Conservation (phyloP, 2,329 filamentous ascomycete genomes). For the Botrytis cinerea region DNA sequence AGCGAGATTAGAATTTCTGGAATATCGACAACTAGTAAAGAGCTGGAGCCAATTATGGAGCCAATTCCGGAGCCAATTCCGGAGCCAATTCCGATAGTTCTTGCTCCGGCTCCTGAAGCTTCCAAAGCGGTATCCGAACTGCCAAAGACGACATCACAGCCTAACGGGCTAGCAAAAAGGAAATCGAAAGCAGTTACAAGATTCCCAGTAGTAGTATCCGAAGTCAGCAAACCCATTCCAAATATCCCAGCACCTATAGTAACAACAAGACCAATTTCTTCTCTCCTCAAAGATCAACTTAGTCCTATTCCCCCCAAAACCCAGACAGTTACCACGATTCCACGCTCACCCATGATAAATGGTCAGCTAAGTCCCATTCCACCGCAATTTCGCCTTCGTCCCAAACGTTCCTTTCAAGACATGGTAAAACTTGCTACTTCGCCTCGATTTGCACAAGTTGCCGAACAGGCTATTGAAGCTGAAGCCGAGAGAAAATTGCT, state of each 20-base stretch:
- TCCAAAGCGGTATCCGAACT: neutral
- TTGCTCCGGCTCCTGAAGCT: neutral
- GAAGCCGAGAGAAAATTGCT: constrained; percentile 24
- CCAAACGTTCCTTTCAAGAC: constrained; percentile 22
- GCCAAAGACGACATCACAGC: neutral
- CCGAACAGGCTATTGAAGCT: constrained; percentile 23
- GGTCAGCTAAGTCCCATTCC: constrained; percentile 3
- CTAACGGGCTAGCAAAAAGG: neutral
- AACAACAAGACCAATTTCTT: neutral
- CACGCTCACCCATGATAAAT: constrained; percentile 8
- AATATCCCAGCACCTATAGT: neutral
- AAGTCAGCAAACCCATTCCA: neutral
- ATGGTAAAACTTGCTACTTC: constrained; percentile 10
- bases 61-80: neutral
- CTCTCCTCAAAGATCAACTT: neutral
- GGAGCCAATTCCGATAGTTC: neutral
- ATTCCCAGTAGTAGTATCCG: neutral
- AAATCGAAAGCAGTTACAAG: neutral
- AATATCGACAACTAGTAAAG: neutral
- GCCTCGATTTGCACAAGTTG: constrained; percentile 14
- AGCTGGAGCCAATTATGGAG: neutral
- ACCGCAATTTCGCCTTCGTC: constrained; percentile 11
- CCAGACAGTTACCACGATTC: neutral
- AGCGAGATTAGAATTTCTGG: neutral
- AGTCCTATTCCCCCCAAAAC: neutral